Percentiles rank a stretch among this genome's conserved stretches.
phyloP scores from a whole-genome alignment of 2,329 filamentous ascomycete species.

The Aspergillus felis region DNA sequence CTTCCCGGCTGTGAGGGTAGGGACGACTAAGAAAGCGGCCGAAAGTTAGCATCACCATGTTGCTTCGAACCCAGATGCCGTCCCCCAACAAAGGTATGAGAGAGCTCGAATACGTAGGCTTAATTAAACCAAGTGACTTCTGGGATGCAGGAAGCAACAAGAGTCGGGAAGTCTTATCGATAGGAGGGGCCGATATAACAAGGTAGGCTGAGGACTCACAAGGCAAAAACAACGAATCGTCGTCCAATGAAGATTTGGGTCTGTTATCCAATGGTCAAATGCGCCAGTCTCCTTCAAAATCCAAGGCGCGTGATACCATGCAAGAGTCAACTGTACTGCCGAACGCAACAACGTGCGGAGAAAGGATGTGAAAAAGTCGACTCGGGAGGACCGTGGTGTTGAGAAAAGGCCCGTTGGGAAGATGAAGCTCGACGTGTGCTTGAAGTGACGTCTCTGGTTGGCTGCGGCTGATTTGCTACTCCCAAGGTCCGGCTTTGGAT shows the following conservation, averaged over 20 bases:
- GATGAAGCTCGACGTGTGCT: constrained; percentile 19
- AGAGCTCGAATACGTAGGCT: background rate
- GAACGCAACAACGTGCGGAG: constrained; percentile 8
- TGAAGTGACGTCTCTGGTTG: constrained; percentile 16
- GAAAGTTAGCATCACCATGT: constrained; percentile 37
- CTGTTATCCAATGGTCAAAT: constrained; percentile 4
- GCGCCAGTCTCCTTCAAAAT: constrained; percentile 17
- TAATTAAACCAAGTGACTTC: background rate
- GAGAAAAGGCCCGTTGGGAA: constrained; percentile 16
- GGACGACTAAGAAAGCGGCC: constrained; percentile 35
- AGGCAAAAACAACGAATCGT: background rate
- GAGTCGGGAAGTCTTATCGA: constrained; percentile 5
- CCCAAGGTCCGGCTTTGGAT: background rate
- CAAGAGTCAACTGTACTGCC: constrained; percentile 1
- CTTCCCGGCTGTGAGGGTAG: constrained; percentile 30
- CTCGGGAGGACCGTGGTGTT: background rate
- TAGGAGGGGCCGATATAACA: background rate
- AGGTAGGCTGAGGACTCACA: background rate
- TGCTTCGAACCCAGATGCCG: constrained; percentile 6
- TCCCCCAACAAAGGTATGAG: constrained; percentile 1
- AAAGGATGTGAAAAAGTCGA: background rate
- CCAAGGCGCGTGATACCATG: constrained; percentile 16
- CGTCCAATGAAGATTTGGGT: background rate
- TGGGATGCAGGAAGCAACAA: background rate
- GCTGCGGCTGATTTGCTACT: constrained; percentile 2